A percentile compares a stretch with the other conserved stretches of the same genome.
Conservation (phyloP, 257 asterid species). For the Nicotiana obtusifolia region DNA sequence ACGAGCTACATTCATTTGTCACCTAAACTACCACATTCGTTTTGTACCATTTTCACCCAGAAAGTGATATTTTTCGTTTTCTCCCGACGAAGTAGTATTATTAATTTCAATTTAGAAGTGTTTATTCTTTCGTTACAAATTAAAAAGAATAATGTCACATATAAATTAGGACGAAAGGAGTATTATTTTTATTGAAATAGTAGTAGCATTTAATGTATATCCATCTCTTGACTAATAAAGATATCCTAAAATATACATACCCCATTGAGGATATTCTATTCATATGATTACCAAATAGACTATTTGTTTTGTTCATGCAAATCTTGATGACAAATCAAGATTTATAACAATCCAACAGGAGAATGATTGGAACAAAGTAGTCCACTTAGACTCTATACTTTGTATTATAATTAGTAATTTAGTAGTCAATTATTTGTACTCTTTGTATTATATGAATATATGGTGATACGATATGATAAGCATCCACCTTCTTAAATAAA, state of each 20-base stretch:
- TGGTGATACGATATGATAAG: background rate
- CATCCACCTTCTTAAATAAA: background rate
- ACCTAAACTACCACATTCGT: background rate
- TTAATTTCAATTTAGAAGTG: no score
- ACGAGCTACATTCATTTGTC: background rate
- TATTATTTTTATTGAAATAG: no score
- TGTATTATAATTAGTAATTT: background rate
- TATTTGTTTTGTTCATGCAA: background rate
- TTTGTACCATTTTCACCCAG: background rate
- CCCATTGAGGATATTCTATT: background rate
- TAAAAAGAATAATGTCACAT: no score
- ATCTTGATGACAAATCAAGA: background rate
- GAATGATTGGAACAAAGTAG: background rate
- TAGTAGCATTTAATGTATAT: no score
- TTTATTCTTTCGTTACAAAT: no score
- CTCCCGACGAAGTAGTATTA: background rate
- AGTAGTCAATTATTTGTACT: background rate
- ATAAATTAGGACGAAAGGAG: no score
- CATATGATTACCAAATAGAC: background rate
- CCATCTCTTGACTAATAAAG: background rate
- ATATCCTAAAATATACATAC: background rate
- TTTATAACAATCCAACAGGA: background rate
- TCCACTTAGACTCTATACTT: background rate
- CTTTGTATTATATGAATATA: background rate
- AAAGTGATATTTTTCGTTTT: background rate